Percentiles rank a stretch among this genome's conserved stretches.
These are phyloP conservation scores for Umbelopsis sp. DNA, from an alignment of 192 early-diverging fungal species.

Conservation along the genomic window DNA sequence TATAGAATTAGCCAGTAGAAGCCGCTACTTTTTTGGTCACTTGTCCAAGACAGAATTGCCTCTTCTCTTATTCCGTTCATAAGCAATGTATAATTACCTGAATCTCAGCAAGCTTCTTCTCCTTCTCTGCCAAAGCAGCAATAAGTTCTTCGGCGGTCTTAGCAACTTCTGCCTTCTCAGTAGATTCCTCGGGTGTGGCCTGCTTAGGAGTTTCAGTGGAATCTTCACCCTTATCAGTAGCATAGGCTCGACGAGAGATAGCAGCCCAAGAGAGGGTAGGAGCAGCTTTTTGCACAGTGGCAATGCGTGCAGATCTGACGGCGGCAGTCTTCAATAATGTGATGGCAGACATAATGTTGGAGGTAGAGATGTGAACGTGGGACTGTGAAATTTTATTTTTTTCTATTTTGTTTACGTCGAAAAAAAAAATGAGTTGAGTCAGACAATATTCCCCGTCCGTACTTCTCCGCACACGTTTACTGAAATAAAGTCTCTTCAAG, in stretches of 20 bases:
- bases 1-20: no score
- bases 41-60: not conserved
- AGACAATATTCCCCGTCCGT: not conserved
- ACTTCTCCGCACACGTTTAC: not conserved
- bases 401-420: not conserved
- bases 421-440: not conserved
- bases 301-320: conserved; percentile 1
- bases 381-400: conserved; percentile 7
- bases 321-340: conserved; percentile 6
- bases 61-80: not conserved
- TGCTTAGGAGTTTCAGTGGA: conserved; percentile 12
- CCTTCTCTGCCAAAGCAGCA: conserved; percentile 62
- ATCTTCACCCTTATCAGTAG: conserved; percentile 39
- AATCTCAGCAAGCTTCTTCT: conserved; percentile 79
- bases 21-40: not conserved
- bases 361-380: not conserved
- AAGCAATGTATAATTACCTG: conserved; percentile 56
- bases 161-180: conserved; percentile 25
- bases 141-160: conserved; percentile 27
- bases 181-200: conserved; percentile 25
- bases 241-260: conserved; percentile 23
- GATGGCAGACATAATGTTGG: conserved; percentile 9
- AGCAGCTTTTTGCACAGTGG: conserved; percentile 6
- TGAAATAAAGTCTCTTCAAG: not conserved
- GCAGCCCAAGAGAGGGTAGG: not conserved